Base-by-base conservation (phyloP, 2,329 filamentous ascomycete genomes). In the Didymella keratinophila region DNA sequence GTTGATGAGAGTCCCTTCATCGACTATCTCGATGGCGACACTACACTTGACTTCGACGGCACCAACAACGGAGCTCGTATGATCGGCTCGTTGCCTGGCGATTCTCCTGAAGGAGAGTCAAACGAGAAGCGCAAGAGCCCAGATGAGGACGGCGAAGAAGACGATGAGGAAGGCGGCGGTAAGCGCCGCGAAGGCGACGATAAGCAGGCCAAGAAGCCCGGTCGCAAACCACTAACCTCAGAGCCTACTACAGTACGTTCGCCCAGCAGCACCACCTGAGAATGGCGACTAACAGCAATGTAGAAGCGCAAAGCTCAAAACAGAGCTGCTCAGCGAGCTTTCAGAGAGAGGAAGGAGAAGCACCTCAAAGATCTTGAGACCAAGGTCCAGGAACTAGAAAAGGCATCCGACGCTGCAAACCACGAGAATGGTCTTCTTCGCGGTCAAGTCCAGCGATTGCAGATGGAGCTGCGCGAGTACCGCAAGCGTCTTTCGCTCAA, bases 131-230 rank as follows among this genome's bases (percentile, higher is more conserved):
- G 90, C 62, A 88, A 89, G 73, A 89, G 88, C 71, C 87, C 88
- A 0, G 88, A 89, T 43, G 88, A 90, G 44, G 88, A 89, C 47
- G 56, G 39, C 5, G 86, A 88, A 30, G 86, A 65, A 2, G 79
- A 81, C 18, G 76, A 90, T 12, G 81, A 87, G 1, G 89, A 90
- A 6, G 90, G 76, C 43, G 87, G 86, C 65, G 86, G 87, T 58
- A 95, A 93, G 81, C 86, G 92, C 64, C 87, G 91, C 60, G 93
- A 96, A 78, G 87, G 89, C 58, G 88, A 92, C 55, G 92, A 93
- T 43, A 97, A 95, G 79, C 84, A 89, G 42, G 87, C 92, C 23
- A 98, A 98, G 86, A 99, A 98, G 80, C 94, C 95, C 4, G 95
- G 95, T 49, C 87, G 95, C 63, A 99, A 99, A 83, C 95, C 94